phyloP scores from a whole-genome alignment of 306 rosid species.

The Cucurbita pepo region DNA sequence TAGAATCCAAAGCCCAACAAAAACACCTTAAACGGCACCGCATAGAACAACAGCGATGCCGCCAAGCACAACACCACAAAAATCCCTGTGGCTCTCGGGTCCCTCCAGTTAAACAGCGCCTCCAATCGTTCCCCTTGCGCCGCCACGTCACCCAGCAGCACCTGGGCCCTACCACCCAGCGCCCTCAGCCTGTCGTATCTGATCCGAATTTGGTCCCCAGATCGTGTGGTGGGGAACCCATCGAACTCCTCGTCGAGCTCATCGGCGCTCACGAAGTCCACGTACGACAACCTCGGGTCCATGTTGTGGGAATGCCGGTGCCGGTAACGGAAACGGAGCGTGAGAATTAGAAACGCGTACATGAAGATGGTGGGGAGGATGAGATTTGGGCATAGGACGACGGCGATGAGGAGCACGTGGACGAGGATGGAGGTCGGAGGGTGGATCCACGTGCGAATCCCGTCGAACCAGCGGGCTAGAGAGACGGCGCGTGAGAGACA shows the following conservation, averaged over 20 bases:
- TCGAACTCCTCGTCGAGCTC: slow-evolving; percentile 88
- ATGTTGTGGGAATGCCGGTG: slow-evolving; percentile 25
- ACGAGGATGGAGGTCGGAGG: slow-evolving; percentile 52
- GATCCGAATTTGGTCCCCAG: slow-evolving; percentile 31
- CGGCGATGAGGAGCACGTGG: slow-evolving; percentile 39
- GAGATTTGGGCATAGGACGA: slow-evolving; percentile 39
- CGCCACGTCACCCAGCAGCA: slow-evolving; percentile 61
- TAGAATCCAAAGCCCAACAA: slow-evolving; percentile 42
- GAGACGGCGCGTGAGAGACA: slow-evolving; percentile 45
- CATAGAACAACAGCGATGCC: slow-evolving; percentile 53
- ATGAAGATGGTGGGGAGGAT: slow-evolving; percentile 59
- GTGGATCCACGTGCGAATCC: slow-evolving; percentile 59
- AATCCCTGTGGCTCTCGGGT: slow-evolving; percentile 75
- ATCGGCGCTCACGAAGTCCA: slow-evolving; percentile 47
- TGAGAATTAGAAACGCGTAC: slow-evolving; percentile 48
- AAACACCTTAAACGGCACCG: slow-evolving; percentile 45
- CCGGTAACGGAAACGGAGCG: slow-evolving; percentile 33
- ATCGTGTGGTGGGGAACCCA: slow-evolving; percentile 44
- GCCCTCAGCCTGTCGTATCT: slow-evolving; percentile 64
- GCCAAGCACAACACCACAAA: slow-evolving; percentile 50
- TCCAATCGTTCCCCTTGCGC: slow-evolving; percentile 85
- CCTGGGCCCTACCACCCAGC: slow-evolving; percentile 71
- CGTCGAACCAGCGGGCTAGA: slow-evolving; percentile 39
- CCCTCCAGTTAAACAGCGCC: slow-evolving; percentile 63
- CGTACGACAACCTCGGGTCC: slow-evolving; percentile 55